phyloP scores from a whole-genome alignment of 257 asterid species.

The Ilex asprella region DNA sequence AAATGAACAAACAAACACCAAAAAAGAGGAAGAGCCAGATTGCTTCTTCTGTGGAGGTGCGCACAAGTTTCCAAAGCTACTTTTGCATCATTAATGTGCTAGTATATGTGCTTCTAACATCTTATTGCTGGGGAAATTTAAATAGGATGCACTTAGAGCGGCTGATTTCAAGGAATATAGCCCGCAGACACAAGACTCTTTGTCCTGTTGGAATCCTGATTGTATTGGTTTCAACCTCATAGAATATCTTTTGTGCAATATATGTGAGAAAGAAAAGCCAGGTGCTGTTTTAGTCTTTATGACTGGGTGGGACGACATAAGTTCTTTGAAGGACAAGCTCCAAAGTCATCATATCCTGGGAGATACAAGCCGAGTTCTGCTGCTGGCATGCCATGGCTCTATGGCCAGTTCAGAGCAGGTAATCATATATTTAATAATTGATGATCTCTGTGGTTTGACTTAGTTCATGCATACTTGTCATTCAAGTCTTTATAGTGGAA shows the following conservation, averaged over 20 bases:
- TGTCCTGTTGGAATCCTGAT: slow-evolving; percentile 93
- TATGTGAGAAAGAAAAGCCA: slow-evolving; percentile 58
- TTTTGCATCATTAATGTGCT: slow-evolving; percentile 6
- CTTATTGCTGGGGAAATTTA: slow-evolving; percentile 18
- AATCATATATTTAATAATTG: neutral
- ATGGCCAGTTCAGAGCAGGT: slow-evolving; percentile 98
- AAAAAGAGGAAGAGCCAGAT: slow-evolving; percentile 88
- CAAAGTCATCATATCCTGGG: slow-evolving; percentile 72
- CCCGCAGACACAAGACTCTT: slow-evolving; percentile 69
- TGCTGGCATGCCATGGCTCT: slow-evolving; percentile 93
- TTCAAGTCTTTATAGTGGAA: too few species aligned
- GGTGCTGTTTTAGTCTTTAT: slow-evolving; percentile 91
- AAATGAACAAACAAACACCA: slow-evolving; percentile 75
- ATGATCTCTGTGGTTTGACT: too few species aligned
- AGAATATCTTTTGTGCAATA: slow-evolving; percentile 58
- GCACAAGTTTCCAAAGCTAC: slow-evolving; percentile 8
- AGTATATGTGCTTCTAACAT: slow-evolving; percentile 19
- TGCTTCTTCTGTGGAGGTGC: slow-evolving; percentile 89
- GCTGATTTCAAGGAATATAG: slow-evolving; percentile 58
- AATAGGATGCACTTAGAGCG: slow-evolving; percentile 62
- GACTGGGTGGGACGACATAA: slow-evolving; percentile 98
- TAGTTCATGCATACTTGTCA: too few species aligned
- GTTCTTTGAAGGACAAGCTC: slow-evolving; percentile 76
- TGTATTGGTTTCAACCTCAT: slow-evolving; percentile 78
- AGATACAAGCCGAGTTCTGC: slow-evolving; percentile 58